Conservation (phyloP, 75 land plant species). For the Isoetes taiwanensis region DNA sequence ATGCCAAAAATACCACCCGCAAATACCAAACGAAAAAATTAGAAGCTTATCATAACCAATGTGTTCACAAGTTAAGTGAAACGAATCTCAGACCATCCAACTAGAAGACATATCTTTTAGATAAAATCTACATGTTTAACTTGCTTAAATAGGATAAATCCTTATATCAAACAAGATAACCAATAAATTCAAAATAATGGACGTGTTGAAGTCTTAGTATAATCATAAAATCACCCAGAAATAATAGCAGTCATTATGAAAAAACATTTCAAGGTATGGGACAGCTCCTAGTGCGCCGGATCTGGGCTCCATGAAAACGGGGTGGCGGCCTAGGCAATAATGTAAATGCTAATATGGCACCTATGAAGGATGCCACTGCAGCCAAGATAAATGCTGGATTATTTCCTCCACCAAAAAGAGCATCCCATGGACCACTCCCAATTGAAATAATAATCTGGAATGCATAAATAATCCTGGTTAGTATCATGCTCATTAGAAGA, state of each 20-base stretch:
- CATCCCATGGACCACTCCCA: slow-evolving; percentile 22
- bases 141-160: too few relatives aligned
- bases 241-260: neutral
- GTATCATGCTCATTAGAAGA: neutral
- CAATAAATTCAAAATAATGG: too few relatives aligned
- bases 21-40: too few relatives aligned
- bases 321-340: slow-evolving; percentile 23
- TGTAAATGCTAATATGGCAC: slow-evolving; percentile 13
- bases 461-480: neutral
- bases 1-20: too few relatives aligned
- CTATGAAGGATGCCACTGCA: slow-evolving; percentile 13
- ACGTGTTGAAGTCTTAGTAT: neutral
- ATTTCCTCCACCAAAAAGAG: slow-evolving; percentile 27
- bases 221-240: neutral
- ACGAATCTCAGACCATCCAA: too few relatives aligned
- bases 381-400: slow-evolving; percentile 21
- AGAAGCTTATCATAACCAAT: too few relatives aligned
- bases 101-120: too few relatives aligned
- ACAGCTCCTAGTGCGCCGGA: slow-evolving; percentile 17
- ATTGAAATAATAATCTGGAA: slow-evolving; percentile 25
- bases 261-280: slow-evolving; percentile 20
- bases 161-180: too few relatives aligned
- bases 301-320: slow-evolving; percentile 9
- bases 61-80: too few relatives aligned
- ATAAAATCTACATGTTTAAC: too few relatives aligned